Percentiles rank a stretch among this genome's conserved stretches.
These are phyloP conservation scores for Fragaria iinumae DNA, from an alignment of 306 rosid species.

Conservation along the genomic window DNA sequence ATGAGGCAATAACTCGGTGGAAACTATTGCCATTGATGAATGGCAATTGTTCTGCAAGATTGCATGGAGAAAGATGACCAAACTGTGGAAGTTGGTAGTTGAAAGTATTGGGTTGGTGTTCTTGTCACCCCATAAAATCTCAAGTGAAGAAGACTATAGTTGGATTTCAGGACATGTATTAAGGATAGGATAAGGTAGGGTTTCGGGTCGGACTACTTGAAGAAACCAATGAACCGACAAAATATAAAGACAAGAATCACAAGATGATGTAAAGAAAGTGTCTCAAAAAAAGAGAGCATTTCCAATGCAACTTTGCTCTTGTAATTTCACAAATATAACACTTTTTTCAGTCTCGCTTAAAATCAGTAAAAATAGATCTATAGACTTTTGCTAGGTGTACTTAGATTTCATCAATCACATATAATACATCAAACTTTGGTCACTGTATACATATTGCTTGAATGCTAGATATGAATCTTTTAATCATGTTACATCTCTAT, in stretches of 20 bases:
- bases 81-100: not conserved
- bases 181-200: slow-evolving; percentile 21
- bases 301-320: not conserved
- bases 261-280: not conserved
- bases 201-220: not conserved
- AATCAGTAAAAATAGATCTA: not conserved
- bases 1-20: slow-evolving; percentile 57
- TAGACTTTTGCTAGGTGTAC: not conserved
- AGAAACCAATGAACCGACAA: not conserved
- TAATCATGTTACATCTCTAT: not conserved
- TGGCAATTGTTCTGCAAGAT: slow-evolving; percentile 1
- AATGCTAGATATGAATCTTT: not conserved
- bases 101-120: not conserved
- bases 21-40: slow-evolving; percentile 52
- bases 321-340: not conserved
- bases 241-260: not conserved
- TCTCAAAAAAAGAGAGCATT: not conserved
- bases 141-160: not conserved
- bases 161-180: not conserved
- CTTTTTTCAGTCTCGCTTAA: not conserved
- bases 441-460: too few species aligned
- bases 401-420: not conserved
- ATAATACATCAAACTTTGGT: not conserved
- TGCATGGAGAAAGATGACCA: slow-evolving; percentile 11
- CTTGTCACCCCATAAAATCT: not conserved